Evolutionary conservation across 2,329 filamentous ascomycete genomes (phyloP), one percentile per base, ranked within the genome.

Genomic region (Erysiphe pulchra): DNA sequence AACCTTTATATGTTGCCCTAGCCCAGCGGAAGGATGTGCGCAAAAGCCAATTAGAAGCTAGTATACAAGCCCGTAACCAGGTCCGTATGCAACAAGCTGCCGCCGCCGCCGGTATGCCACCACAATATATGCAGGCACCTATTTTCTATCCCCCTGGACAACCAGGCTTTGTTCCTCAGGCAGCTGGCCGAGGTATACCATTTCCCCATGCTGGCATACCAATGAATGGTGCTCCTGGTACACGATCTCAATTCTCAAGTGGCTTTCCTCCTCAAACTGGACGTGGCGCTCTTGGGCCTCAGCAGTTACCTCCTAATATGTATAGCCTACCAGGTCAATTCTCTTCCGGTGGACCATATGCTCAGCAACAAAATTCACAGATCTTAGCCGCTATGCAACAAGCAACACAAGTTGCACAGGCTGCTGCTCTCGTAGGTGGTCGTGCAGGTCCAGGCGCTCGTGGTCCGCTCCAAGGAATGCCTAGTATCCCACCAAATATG

Each of bases 1-100:
- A 98, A 77, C 90, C 90, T 47, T 73, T 98, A 50, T 98, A 98
- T 61, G 90, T 98, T 58, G 90, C 90, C 56, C 75, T 98, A 53
- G 90, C 90, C 52, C 90, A 98, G 73, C 87, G 90, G 67, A 98
- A 98, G 77, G 90, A 98, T 66, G 87, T 98, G 58, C 86, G 90
- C 66, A 93, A 94, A 76, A 93, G 77, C 69, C 90, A 95, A 71
- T 83, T 98, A 56, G 90, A 98, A 71, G 87, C 87, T 58, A 94
- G 84, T 66, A 98, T 98, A 64, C 90, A 95, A 69, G 87, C 90
- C 63, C 85, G 90, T 65, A 95, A 95, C 72, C 87, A 93, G 65
- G 77, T 94, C 61, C 81, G 90, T 60, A 90, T 95, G 77, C 90
- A 95, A 70, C 90, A 98, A 66, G 84, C 85, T 54, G 85, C 86